A percentile compares a stretch with the other conserved stretches of the same genome.
These are phyloP conservation scores for Sisymbrium irio DNA, from an alignment of 345 rosid genomes.

Conservation along the genomic window DNA sequence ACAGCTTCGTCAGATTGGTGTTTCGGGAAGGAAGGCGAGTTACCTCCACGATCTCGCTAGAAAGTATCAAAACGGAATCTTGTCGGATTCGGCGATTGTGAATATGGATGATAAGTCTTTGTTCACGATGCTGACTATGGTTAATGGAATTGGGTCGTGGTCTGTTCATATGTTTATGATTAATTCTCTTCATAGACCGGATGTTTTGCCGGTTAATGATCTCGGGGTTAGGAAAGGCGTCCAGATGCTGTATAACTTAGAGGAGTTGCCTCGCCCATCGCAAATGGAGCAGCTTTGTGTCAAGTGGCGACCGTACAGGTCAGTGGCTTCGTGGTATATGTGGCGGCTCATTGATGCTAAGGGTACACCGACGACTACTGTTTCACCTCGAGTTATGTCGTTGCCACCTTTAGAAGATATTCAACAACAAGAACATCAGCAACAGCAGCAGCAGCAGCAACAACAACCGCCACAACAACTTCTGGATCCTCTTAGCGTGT, in stretches of 20 bases:
- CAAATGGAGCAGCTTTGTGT: constrained; percentile 86
- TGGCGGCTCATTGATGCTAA: constrained; percentile 79
- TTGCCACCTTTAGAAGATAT: constrained; percentile 48
- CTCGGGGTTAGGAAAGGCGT: constrained; percentile 83
- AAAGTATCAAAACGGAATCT: constrained; percentile 75
- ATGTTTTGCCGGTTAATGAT: constrained; percentile 85
- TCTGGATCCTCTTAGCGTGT: constrained; percentile 76
- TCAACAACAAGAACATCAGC: constrained; percentile 31
- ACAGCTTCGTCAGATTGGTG: constrained; percentile 82
- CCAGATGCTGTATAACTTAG: constrained; percentile 64
- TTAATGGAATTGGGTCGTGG: constrained; percentile 95
- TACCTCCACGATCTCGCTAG: constrained; percentile 90
- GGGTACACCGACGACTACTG: constrained; percentile 59
- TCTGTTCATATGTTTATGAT: constrained; percentile 98
- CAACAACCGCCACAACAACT: constrained; percentile 39
- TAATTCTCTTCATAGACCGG: constrained; percentile 87
- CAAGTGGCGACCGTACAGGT: constrained; percentile 88
- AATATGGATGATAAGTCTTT: constrained; percentile 88
- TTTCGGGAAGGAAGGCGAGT: constrained; percentile 84
- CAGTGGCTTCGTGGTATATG: constrained; percentile 87
- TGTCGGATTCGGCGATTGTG: constrained; percentile 72
- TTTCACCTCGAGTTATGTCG: constrained; percentile 47
- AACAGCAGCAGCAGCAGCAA: constrained; percentile 40
- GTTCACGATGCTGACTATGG: constrained; percentile 94
- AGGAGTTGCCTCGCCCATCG: constrained; percentile 86